Conservation (phyloP, 805 yeast species). For the Myxozyma melibiosi region DNA sequence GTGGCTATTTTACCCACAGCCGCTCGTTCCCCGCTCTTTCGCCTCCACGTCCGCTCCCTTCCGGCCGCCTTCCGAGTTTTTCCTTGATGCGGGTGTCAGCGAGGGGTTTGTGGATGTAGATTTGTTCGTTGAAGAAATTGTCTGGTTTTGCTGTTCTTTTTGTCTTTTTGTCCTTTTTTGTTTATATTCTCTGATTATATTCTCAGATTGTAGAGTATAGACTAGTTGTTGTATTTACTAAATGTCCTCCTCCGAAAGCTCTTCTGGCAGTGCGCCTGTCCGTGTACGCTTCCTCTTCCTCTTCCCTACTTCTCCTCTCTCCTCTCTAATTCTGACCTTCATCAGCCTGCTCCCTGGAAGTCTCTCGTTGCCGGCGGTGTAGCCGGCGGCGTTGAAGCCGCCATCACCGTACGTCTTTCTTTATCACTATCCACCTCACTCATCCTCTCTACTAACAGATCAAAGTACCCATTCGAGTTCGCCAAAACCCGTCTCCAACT, state of each 20-base stretch:
- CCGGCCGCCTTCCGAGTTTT: too few relatives aligned
- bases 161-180: too few relatives aligned
- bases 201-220: too few relatives aligned
- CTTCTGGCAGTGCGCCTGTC: neutral
- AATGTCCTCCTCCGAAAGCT: constrained; percentile 1
- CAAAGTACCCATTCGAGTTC: constrained; percentile 85
- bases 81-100: too few relatives aligned
- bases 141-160: too few relatives aligned
- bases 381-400: constrained; percentile 69
- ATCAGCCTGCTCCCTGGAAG: constrained; percentile 39
- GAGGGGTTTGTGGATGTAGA: too few relatives aligned
- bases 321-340: too few relatives aligned
- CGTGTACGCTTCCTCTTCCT: neutral
- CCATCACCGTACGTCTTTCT: constrained; percentile 54
- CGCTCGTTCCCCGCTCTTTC: too few relatives aligned
- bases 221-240: neutral
- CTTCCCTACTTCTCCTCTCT: neutral
- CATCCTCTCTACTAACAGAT: neutral
- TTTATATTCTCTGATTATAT: too few relatives aligned
- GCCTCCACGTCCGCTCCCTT: too few relatives aligned
- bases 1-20: too few relatives aligned
- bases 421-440: neutral
- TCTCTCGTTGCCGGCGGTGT: constrained; percentile 51
- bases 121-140: too few relatives aligned
- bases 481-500: constrained; percentile 93